A percentile compares a stretch with the other conserved stretches of the same genome.
These are phyloP conservation scores for Arctostaphylos glauca DNA, from an alignment of 148 eudicot genomes.

Conservation along the genomic window DNA sequence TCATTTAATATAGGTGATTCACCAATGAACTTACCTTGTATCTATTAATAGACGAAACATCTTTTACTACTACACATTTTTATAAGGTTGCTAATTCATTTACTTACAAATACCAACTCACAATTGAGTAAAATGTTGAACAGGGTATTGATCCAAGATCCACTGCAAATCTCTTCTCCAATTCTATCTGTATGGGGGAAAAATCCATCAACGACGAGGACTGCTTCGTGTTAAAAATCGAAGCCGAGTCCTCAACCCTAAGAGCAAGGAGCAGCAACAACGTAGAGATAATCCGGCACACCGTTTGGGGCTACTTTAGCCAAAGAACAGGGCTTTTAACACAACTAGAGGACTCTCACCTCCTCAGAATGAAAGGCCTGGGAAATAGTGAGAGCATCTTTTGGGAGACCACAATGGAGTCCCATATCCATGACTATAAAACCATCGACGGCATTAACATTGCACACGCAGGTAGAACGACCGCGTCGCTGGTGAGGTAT, in stretches of 20 bases:
- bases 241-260: conserved; percentile 58
- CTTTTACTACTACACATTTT: too few species aligned
- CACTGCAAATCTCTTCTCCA: conserved; percentile 74
- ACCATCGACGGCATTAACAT: conserved; percentile 75
- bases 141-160: conserved; percentile 93
- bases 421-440: conserved; percentile 61
- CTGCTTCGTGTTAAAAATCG: conserved; percentile 76
- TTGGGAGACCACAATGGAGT: conserved; percentile 98
- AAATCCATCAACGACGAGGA: conserved; percentile 65
- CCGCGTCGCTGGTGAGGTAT: conserved; percentile 61
- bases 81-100: not conserved
- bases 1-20: not conserved
- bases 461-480: conserved; percentile 73
- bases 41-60: not conserved
- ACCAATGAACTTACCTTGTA: conserved; percentile 10
- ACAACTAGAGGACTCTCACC: conserved; percentile 81
- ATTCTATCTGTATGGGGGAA: conserved; percentile 77
- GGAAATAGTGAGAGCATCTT: conserved; percentile 47
- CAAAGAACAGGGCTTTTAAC: conserved; percentile 80
- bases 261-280: conserved; percentile 76
- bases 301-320: conserved; percentile 90
- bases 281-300: conserved; percentile 76
- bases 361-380: conserved; percentile 58
- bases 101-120: not conserved
- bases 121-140: not conserved